phyloP scores from a whole-genome alignment of 192 early-diverging fungal species.

The Jimgerdemannia lactiflua region DNA sequence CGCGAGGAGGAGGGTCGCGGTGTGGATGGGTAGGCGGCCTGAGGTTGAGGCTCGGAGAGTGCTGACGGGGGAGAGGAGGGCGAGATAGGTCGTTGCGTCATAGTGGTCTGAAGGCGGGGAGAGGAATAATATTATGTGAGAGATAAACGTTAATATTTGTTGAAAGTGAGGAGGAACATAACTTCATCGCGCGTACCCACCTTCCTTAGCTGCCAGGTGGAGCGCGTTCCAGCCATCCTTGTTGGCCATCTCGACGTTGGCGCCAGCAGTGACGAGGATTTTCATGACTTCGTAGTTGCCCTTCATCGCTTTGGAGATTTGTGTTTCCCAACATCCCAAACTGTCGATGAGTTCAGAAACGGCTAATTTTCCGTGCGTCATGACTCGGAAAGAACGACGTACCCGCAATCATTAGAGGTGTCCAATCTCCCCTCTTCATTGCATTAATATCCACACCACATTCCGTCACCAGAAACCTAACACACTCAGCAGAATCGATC shows the following conservation, averaged over 20 bases:
- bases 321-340: no score
- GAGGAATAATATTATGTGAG: not conserved
- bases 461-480: constrained; percentile 19
- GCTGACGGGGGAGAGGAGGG: constrained; percentile 9
- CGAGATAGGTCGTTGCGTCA: constrained; percentile 21
- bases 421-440: constrained; percentile 44
- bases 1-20: constrained; percentile 19
- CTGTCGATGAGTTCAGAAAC: no score
- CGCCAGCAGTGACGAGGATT: constrained; percentile 17
- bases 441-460: constrained; percentile 36
- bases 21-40: constrained; percentile 35
- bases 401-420: constrained; percentile 39
- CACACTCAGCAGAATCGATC: constrained; percentile 25
- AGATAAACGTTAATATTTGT: no score
- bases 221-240: constrained; percentile 41
- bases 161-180: no score
- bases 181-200: not conserved
- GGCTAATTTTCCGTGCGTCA: no score
- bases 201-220: constrained; percentile 42
- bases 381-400: not conserved
- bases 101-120: constrained; percentile 10
- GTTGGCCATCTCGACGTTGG: constrained; percentile 22
- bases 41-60: constrained; percentile 25
- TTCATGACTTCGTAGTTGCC: constrained; percentile 25
- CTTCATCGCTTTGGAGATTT: constrained; percentile 26